Base-by-base conservation (phyloP, 192 early-diverging fungal genomes). In the Gigaspora rosea region DNA sequence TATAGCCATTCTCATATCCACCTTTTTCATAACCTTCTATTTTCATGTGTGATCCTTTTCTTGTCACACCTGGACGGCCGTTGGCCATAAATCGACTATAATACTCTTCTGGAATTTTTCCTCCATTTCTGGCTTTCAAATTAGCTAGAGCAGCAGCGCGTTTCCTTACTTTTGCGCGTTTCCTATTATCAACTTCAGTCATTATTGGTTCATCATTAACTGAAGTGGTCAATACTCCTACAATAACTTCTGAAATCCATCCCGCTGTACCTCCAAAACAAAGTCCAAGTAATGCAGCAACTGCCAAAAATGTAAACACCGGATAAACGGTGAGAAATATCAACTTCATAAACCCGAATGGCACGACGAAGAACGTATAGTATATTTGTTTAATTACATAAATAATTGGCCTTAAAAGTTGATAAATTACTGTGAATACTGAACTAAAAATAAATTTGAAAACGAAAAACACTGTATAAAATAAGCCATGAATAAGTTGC, bases 191-290 rank as follows among this genome's bases (percentile, higher is more conserved):
- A 22, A 27, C 10, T 41, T 46, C 51, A 2, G 4, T 27, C 20
- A 16, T 22, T 8, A 22, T 13, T 56, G 36, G n/a, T 12, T 47
- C 41, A 49, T 36, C n/a, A 22, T 22, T 61, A 20, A 16, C 12
- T 2, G 72, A 20, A 73, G 51, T 9, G 8, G 13, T 73, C 52
- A 73, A 48, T 4, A 73, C 54, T 46, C 51, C 35, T 22, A 41
- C 41, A 48, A 73, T 73, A 18, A 73, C 22, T 61, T 73, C 72
- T 10, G 72, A 73, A 18, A 73, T 59, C 51, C 72, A 73, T 46
- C 72, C 72, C n/a, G 72, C 72, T 13, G 41, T 61, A 7, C 72
- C 72, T 22, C 72, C 72, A 47, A 73, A 16, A 61, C 56, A n/a
- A 9, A 73, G 2, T n/a, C 72, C 72, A 48, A 73, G 8, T 46